Percentiles rank a stretch among this genome's conserved stretches.
phyloP scores from a whole-genome alignment of 2,329 filamentous ascomycete species.

The Erysiphe pulchra region DNA sequence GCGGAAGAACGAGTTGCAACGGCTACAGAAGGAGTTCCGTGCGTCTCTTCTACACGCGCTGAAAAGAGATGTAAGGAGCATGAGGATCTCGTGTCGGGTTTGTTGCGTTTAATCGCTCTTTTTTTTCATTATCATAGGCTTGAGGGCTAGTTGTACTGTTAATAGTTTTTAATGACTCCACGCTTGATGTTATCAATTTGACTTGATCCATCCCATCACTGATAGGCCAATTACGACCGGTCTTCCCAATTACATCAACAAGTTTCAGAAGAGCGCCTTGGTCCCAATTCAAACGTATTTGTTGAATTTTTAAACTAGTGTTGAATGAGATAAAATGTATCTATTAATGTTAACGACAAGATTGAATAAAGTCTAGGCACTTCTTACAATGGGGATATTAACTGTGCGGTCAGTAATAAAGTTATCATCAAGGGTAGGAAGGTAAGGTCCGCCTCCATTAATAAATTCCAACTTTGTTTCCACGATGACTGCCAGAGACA shows the following conservation, averaged over 20 bases:
- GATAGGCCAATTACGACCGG: slow-evolving; percentile 86
- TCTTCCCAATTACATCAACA: slow-evolving; percentile 75
- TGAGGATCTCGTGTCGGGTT: slow-evolving; percentile 36
- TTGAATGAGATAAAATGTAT: slow-evolving; percentile 78
- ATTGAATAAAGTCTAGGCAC: neutral
- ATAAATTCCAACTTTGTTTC: slow-evolving; percentile 66
- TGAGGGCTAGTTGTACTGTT: slow-evolving; percentile 13
- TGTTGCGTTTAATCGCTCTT: slow-evolving; percentile 23
- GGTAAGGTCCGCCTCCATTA: slow-evolving; percentile 57
- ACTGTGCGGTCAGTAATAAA: slow-evolving; percentile 67
- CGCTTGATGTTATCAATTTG: slow-evolving; percentile 35
- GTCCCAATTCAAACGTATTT: slow-evolving; percentile 85
- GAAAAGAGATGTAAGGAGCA: slow-evolving; percentile 53
- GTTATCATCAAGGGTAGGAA: slow-evolving; percentile 81
- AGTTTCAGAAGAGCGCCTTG: slow-evolving; percentile 82
- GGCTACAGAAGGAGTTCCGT: slow-evolving; percentile 22
- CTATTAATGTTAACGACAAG: slow-evolving; percentile 19
- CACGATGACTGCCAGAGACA: slow-evolving; percentile 48
- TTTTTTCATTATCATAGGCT: neutral
- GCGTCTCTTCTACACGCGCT: slow-evolving; percentile 35
- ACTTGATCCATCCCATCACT: slow-evolving; percentile 65
- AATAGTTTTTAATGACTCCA: slow-evolving; percentile 23
- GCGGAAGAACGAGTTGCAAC: slow-evolving; percentile 37
- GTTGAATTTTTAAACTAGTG: slow-evolving; percentile 47
- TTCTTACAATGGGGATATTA: slow-evolving; percentile 53